phyloP scores from a whole-genome alignment of 495 filamentous ascomycete species.

The Penicillium ochrochloron region DNA sequence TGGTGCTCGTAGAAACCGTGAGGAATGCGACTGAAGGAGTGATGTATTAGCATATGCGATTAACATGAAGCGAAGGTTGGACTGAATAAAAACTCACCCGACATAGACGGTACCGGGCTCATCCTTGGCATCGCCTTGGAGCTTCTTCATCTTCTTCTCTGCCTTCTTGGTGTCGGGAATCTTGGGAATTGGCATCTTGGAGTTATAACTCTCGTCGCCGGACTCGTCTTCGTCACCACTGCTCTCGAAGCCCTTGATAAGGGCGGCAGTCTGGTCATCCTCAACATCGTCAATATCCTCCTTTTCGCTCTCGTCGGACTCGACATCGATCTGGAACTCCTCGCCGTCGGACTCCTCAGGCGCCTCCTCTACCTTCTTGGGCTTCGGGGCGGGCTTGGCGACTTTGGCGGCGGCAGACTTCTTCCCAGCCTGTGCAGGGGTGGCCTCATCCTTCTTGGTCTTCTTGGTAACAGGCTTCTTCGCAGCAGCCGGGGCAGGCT shows the following conservation, averaged over 20 bases:
- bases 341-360: conserved; percentile 39
- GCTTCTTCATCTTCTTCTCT: conserved; percentile 60
- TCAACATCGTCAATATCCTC: conserved; percentile 48
- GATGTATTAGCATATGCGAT: conserved; percentile 23
- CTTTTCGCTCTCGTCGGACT: conserved; percentile 33
- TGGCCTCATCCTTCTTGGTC: conserved; percentile 45
- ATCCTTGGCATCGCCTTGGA: conserved; percentile 44
- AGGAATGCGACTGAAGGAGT: conserved; percentile 67
- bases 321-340: conserved; percentile 30
- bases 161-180: conserved; percentile 67
- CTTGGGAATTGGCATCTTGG: conserved; percentile 60
- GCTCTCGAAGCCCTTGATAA: conserved; percentile 81
- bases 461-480: conserved; percentile 42
- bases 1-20: conserved; percentile 97
- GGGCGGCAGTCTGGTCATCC: conserved; percentile 72
- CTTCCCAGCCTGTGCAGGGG: conserved; percentile 33
- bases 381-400: conserved; percentile 24
- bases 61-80: not conserved
- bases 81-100: conserved; percentile 49
- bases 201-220: conserved; percentile 57
- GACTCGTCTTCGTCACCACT: conserved; percentile 66
- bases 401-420: conserved; percentile 37
- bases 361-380: conserved; percentile 37
- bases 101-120: conserved; percentile 85
- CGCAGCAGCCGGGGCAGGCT: conserved; percentile 32